phyloP scores from a whole-genome alignment of 768 basidiomycete genomes.

The Kwoniella sp. region DNA sequence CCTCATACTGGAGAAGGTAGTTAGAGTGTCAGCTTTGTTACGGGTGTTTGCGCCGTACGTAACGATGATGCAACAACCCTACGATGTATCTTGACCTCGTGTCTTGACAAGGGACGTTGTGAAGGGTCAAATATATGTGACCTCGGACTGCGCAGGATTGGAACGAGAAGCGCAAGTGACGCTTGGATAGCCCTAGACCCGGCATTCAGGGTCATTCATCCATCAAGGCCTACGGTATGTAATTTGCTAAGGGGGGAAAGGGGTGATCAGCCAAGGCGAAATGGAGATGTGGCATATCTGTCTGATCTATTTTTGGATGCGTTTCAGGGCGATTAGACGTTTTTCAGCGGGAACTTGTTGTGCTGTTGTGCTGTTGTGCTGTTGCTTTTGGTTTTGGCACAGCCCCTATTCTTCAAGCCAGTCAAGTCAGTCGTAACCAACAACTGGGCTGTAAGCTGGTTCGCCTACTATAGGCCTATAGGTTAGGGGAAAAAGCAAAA shows the following conservation, averaged over 20 bases:
- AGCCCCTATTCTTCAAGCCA: not conserved
- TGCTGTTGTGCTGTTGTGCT: not conserved
- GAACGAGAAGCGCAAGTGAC: too few species aligned
- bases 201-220: not conserved
- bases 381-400: not conserved
- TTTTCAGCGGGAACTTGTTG: not conserved
- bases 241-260: not conserved
- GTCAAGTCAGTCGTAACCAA: not conserved
- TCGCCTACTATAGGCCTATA: not conserved
- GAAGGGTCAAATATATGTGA: not conserved
- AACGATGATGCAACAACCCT: too few species aligned
- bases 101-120: not conserved
- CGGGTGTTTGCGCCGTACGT: too few species aligned
- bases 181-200: too few species aligned
- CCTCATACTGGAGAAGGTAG: too few species aligned
- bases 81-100: too few species aligned
- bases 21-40: too few species aligned
- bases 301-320: constrained; percentile 18
- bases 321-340: not conserved
- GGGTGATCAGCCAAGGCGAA: not conserved
- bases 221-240: too few species aligned
- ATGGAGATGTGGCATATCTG: constrained; percentile 1
- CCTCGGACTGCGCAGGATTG: not conserved
- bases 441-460: too few species aligned
- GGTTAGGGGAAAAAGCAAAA: not conserved